phyloP scores from a whole-genome alignment of 2,329 filamentous ascomycete genomes.

The Talaromyces atroroseus region DNA sequence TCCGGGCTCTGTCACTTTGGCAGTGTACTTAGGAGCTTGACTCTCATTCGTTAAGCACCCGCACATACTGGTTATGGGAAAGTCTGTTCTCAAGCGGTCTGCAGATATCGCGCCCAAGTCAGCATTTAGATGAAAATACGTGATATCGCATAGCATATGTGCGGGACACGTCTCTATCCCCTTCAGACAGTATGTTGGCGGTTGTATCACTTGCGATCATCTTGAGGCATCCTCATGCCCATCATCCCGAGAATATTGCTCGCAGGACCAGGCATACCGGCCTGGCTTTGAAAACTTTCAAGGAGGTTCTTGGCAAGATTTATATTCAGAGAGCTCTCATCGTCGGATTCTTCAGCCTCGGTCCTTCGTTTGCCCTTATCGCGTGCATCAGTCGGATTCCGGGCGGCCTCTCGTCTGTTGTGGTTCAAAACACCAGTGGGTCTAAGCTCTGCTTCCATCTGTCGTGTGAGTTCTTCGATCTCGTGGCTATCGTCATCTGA shows the following conservation, averaged over 20 bases:
- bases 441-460: conserved; percentile 45
- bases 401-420: conserved; percentile 21
- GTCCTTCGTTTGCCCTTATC: conserved; percentile 24
- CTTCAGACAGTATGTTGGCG: neutral
- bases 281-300: conserved; percentile 88
- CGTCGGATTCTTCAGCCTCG: conserved; percentile 19
- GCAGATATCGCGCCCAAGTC: neutral
- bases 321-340: conserved; percentile 70
- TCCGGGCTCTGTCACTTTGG: neutral
- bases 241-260: conserved; percentile 83
- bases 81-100: neutral
- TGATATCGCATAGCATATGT: too few species aligned
- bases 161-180: neutral
- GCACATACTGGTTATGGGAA: neutral
- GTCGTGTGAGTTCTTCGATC: conserved; percentile 39
- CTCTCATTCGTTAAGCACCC: neutral
- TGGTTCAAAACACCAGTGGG: conserved; percentile 42
- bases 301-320: conserved; percentile 86
- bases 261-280: conserved; percentile 75
- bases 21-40: neutral
- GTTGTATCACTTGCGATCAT: conserved; percentile 47
- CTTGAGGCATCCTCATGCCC: conserved; percentile 73
- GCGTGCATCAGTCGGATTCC: conserved; percentile 18
- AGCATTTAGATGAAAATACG: neutral
- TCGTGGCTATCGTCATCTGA: conserved; percentile 55